A percentile compares a stretch with the other conserved stretches of the same genome.
Conservation (phyloP, 75 land plant genomes). For the Selaginella tamariscina region DNA sequence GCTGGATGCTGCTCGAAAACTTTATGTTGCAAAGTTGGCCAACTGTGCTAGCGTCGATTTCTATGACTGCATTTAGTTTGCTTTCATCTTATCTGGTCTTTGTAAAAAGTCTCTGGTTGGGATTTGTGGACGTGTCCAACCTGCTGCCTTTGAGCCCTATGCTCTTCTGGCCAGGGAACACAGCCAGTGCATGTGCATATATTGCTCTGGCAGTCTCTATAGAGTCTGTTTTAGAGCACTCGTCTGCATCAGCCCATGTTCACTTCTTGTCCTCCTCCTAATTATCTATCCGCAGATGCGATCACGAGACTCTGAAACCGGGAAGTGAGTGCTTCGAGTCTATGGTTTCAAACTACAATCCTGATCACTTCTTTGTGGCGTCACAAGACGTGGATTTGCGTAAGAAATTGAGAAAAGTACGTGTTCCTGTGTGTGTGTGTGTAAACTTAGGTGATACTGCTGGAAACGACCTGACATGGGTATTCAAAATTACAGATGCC, state of each 20-base stretch:
- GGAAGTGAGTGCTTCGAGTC: conserved; percentile 49
- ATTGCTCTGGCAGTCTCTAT: too few species aligned
- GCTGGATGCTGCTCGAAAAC: conserved; percentile 33
- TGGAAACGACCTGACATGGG: background rate
- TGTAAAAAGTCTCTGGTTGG: too few species aligned
- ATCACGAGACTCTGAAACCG: conserved; percentile 50
- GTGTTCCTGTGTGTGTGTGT: background rate
- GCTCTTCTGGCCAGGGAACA: too few species aligned
- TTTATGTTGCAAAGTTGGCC: conserved; percentile 44
- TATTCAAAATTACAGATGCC: conserved; percentile 38
- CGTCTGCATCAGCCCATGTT: too few species aligned
- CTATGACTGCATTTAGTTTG: background rate
- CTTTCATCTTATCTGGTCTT: background rate
- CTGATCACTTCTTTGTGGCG: conserved; percentile 84
- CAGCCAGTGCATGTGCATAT: too few species aligned
- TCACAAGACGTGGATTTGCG: conserved; percentile 73
- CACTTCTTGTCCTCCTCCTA: too few species aligned
- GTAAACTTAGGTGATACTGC: too few species aligned
- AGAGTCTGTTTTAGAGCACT: too few species aligned
- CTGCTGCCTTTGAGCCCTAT: too few species aligned
- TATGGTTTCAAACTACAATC: conserved; percentile 49
- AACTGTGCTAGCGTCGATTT: background rate
- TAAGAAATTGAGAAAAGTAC: conserved; percentile 50
- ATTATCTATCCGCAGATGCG: conserved; percentile 57
- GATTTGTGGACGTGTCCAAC: background rate